A percentile compares a stretch with the other conserved stretches of the same genome.
Evolutionary conservation across 805 yeast genomes (phyloP).

Genomic region (Isabelozyma rhagii): DNA sequence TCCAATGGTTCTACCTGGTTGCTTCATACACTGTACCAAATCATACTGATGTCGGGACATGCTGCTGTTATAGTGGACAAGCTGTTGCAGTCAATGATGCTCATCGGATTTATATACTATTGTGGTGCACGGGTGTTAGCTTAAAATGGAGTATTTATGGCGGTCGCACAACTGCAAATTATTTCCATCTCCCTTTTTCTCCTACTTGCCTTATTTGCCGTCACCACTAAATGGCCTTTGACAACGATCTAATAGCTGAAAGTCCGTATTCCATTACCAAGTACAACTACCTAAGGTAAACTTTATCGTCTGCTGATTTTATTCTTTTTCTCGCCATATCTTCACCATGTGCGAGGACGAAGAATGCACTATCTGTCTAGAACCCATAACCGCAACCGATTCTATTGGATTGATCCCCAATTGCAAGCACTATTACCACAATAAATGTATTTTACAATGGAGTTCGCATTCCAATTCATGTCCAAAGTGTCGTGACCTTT

Average conservation of each 20-base stretch:
- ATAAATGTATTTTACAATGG: slow-evolving; percentile 58
- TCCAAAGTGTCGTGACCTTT: slow-evolving; percentile 57
- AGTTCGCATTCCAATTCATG: slow-evolving; percentile 52
- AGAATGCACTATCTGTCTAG: slow-evolving; percentile 65
- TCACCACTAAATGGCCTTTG: neutral
- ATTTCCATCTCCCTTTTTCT: neutral
- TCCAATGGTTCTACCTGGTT: slow-evolving; percentile 74
- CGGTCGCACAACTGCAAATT: slow-evolving; percentile 2
- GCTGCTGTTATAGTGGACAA: neutral
- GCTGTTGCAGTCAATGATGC: too few species aligned
- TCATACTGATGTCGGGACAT: slow-evolving; percentile 94
- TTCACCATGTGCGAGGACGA: slow-evolving; percentile 7
- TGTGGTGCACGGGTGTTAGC: too few species aligned
- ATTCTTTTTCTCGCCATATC: too few species aligned
- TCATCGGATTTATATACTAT: too few species aligned
- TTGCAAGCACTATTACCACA: slow-evolving; percentile 58
- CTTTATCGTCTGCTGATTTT: too few species aligned
- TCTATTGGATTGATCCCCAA: slow-evolving; percentile 20
- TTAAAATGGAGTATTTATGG: too few species aligned
- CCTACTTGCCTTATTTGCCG: neutral
- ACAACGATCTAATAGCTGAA: too few species aligned
- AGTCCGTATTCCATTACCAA: too few species aligned
- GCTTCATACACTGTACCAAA: slow-evolving; percentile 77
- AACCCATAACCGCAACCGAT: slow-evolving; percentile 10
- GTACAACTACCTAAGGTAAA: too few species aligned